Evolutionary conservation across 805 yeast genomes (phyloP).

Genomic region (Monosporozyma solicola): DNA sequence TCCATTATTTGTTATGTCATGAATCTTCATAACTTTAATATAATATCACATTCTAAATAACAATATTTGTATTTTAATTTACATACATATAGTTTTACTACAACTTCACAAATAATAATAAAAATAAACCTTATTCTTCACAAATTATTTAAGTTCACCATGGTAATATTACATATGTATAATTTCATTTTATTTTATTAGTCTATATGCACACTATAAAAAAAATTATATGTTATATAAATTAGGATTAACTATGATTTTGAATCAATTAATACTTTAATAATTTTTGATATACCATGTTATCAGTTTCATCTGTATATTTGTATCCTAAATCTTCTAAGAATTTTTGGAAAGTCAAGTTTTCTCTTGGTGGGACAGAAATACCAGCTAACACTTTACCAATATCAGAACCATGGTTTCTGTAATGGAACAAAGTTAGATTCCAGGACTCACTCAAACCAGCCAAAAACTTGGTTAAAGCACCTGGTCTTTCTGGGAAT

Average conservation of each 20-base stretch:
- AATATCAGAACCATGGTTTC: conserved; percentile 93
- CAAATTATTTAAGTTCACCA: too few relatives aligned
- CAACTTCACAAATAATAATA: not conserved
- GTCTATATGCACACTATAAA: not conserved
- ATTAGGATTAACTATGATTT: not conserved
- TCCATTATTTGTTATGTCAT: not conserved
- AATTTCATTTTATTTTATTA: not conserved
- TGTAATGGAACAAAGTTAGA: conserved; percentile 87
- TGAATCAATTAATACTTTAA: conserved; percentile 32
- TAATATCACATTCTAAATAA: not conserved
- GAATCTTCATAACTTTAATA: not conserved
- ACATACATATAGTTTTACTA: not conserved
- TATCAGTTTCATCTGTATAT: conserved; percentile 73
- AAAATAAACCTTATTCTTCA: not conserved
- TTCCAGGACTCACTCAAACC: conserved; percentile 77
- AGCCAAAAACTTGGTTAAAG: conserved; percentile 69
- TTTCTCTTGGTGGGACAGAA: conserved; percentile 66
- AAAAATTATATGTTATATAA: not conserved
- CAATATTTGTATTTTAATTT: not conserved
- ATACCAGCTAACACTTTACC: conserved; percentile 90
- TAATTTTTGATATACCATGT: conserved; percentile 76
- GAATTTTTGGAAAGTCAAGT: conserved; percentile 56
- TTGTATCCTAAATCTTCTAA: conserved; percentile 66
- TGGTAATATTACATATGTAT: not conserved
- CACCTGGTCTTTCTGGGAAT: conserved; percentile 97